Conservation (phyloP, 495 filamentous ascomycete species). For the Clohesyomyces aquaticus region DNA sequence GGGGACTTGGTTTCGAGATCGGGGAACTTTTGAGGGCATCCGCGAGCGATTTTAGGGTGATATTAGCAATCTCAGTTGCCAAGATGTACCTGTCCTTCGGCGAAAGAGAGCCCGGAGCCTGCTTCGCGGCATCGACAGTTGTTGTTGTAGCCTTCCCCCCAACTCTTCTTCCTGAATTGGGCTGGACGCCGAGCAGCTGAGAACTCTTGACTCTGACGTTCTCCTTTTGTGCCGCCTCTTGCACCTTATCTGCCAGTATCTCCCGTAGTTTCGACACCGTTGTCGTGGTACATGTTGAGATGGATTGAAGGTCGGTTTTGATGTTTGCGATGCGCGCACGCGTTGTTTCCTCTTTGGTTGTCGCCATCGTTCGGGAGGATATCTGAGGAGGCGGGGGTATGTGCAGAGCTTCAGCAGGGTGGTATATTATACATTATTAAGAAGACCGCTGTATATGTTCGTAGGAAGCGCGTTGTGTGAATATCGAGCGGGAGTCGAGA, state of each 20-base stretch:
- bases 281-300: constrained; percentile 54
- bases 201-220: constrained; percentile 24
- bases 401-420: constrained; percentile 5
- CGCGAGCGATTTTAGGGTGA: constrained; percentile 66
- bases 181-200: constrained; percentile 23
- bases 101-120: constrained; percentile 51
- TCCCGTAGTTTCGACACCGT: constrained; percentile 48
- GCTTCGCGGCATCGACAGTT: constrained; percentile 30
- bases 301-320: constrained; percentile 55
- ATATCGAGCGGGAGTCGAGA: background rate
- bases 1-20: constrained; percentile 9
- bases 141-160: constrained; percentile 19
- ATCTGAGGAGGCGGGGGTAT: background rate
- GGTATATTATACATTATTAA: constrained; percentile 39
- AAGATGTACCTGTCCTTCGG: constrained; percentile 68
- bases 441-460: constrained; percentile 15
- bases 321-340: constrained; percentile 41
- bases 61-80: constrained; percentile 82
- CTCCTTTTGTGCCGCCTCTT: constrained; percentile 25
- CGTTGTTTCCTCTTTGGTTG: constrained; percentile 22
- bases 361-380: constrained; percentile 17
- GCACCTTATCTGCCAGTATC: constrained; percentile 2
- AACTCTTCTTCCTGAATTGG: constrained; percentile 27
- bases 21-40: constrained; percentile 66
- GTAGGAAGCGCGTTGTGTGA: background rate